phyloP scores from a whole-genome alignment of 2,329 filamentous ascomycete genomes.

The Allantophomopsis lycopodina region DNA sequence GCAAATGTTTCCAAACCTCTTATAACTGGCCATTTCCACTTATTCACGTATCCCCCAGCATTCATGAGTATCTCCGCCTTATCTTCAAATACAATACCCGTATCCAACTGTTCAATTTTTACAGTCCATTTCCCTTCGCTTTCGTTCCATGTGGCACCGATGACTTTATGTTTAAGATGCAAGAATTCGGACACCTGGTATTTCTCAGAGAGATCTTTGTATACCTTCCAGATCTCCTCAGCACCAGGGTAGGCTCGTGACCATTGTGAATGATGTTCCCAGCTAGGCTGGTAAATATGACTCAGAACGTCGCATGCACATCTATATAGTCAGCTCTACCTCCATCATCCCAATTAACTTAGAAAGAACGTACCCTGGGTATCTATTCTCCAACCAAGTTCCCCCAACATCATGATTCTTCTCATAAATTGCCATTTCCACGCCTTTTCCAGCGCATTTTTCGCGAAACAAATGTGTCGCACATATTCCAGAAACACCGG shows the following conservation, averaged over 20 bases:
- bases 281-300: slow-evolving; percentile 50
- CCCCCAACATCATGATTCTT: slow-evolving; percentile 41
- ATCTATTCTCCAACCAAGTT: slow-evolving; percentile 45
- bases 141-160: slow-evolving; percentile 11
- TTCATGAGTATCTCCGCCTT: slow-evolving; percentile 33
- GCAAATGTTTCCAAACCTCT: not conserved
- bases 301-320: slow-evolving; percentile 14
- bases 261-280: slow-evolving; percentile 45
- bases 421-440: slow-evolving; percentile 36
- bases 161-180: slow-evolving; percentile 27
- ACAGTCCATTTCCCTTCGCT: slow-evolving; percentile 3
- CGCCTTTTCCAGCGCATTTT: slow-evolving; percentile 22
- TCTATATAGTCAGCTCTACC: slow-evolving; percentile 23
- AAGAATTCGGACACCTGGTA: slow-evolving; percentile 23
- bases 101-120: slow-evolving; percentile 9
- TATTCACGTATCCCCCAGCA: slow-evolving; percentile 23
- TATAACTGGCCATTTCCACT: slow-evolving; percentile 3
- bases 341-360: slow-evolving; percentile 26
- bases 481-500: slow-evolving; percentile 30
- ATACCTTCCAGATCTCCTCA: slow-evolving; percentile 40
- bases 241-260: slow-evolving; percentile 39
- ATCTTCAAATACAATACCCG: slow-evolving; percentile 26
- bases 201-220: slow-evolving; percentile 31
- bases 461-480: slow-evolving; percentile 23
- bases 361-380: slow-evolving; percentile 38